phyloP scores from a whole-genome alignment of 768 basidiomycete genomes.

The Leccinum pellstonianum region DNA sequence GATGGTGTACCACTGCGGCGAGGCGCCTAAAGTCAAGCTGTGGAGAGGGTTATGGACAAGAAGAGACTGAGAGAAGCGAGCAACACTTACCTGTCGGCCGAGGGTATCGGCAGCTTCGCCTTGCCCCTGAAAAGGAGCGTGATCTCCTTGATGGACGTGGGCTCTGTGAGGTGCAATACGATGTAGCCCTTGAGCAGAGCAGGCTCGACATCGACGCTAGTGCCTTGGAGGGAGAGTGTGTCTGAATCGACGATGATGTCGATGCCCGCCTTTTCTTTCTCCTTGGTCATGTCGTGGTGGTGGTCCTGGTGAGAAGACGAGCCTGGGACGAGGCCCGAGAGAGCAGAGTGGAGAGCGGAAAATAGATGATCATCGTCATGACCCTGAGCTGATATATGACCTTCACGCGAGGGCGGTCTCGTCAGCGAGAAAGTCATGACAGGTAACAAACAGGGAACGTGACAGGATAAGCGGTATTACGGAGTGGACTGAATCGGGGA shows the following conservation, averaged over 20 bases:
- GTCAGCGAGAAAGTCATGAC: slow-evolving; percentile 37
- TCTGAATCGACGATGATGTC: slow-evolving; percentile 78
- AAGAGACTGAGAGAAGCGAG: slow-evolving; percentile 5
- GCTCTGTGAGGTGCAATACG: slow-evolving; percentile 73
- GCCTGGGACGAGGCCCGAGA: slow-evolving; percentile 29
- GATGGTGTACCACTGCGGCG: slow-evolving; percentile 56
- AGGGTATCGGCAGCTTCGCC: slow-evolving; percentile 61
- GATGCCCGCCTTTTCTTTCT: slow-evolving; percentile 53
- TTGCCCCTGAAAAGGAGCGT: slow-evolving; percentile 85
- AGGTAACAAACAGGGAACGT: slow-evolving; percentile 3
- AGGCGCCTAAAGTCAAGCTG: slow-evolving; percentile 24
- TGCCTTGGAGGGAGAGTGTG: slow-evolving; percentile 69
- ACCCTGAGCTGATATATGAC: slow-evolving; percentile 22
- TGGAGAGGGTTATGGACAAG: not conserved
- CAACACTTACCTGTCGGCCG: slow-evolving; percentile 57
- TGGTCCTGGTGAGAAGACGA: slow-evolving; percentile 22
- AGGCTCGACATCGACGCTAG: slow-evolving; percentile 81
- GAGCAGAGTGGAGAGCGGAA: slow-evolving; percentile 40
- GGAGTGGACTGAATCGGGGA: slow-evolving; percentile 8
- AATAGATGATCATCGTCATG: slow-evolving; percentile 36
- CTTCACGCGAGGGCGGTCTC: slow-evolving; percentile 30
- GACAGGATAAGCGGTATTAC: slow-evolving; percentile 11
- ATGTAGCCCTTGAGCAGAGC: slow-evolving; percentile 79
- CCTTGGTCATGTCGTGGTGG: slow-evolving; percentile 42
- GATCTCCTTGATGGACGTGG: slow-evolving; percentile 81